phyloP scores from a whole-genome alignment of 257 asterid species.

The Forsythia suspensa region DNA sequence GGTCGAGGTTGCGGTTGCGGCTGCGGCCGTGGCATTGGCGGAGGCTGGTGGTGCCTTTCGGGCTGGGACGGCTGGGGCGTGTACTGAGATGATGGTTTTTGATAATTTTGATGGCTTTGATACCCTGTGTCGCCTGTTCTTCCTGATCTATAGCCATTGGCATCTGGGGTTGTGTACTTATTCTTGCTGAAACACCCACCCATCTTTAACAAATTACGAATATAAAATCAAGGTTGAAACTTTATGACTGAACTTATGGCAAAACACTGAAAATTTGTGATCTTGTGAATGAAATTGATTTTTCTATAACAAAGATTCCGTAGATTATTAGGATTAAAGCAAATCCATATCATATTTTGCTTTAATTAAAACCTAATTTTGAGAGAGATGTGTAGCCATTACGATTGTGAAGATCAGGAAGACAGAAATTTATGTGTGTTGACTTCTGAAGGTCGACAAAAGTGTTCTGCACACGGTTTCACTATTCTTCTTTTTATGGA shows the following conservation, averaged over 20 bases:
- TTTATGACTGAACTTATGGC: slow-evolving; percentile 6
- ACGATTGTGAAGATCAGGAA: background rate
- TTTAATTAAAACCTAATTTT: background rate
- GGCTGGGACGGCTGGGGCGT: slow-evolving; percentile 30
- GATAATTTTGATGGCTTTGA: slow-evolving; percentile 38
- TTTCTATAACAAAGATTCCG: background rate
- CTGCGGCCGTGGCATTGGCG: slow-evolving; percentile 14
- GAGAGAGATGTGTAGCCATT: background rate
- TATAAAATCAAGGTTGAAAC: slow-evolving; percentile 14
- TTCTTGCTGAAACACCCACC: slow-evolving; percentile 73
- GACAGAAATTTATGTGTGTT: background rate
- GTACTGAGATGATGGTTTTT: slow-evolving; percentile 36
- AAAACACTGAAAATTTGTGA: background rate
- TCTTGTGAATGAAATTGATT: slow-evolving; percentile 1
- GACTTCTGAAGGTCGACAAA: background rate
- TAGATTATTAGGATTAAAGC: background rate
- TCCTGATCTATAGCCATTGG: slow-evolving; percentile 43
- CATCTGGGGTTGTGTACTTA: slow-evolving; percentile 30
- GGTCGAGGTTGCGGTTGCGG: slow-evolving; percentile 23
- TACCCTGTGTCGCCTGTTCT: slow-evolving; percentile 25
- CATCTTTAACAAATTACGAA: slow-evolving; percentile 24
- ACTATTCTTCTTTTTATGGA: background rate
- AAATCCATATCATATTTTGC: background rate
- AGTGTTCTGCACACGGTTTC: background rate
- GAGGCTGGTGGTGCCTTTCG: slow-evolving; percentile 32